These are phyloP conservation scores for Chalciporus sphaerocephalus DNA, from an alignment of 768 basidiomycete genomes.

Conservation along the genomic window DNA sequence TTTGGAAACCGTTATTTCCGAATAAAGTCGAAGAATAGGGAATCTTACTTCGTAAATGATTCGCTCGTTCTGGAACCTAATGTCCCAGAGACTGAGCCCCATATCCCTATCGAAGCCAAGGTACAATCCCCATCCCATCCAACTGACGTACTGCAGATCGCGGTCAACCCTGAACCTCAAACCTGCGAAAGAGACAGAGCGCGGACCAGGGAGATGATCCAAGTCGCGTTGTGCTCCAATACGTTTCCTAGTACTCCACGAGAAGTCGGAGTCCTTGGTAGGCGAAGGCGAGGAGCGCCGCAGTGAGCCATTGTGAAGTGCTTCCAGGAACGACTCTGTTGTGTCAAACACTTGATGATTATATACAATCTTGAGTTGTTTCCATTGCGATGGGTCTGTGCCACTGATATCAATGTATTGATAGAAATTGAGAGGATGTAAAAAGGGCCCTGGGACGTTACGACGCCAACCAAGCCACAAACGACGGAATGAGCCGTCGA, in stretches of 20 bases:
- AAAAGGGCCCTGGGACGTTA: constrained; percentile 46
- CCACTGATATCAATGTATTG: constrained; percentile 55
- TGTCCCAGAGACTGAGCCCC: constrained; percentile 59
- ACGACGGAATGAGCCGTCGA: constrained; percentile 57
- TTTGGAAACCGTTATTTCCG: constrained; percentile 14
- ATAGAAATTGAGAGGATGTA: constrained; percentile 55
- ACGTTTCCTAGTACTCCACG: constrained; percentile 47
- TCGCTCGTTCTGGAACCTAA: constrained; percentile 52
- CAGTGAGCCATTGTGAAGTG: constrained; percentile 51
- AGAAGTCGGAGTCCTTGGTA: constrained; percentile 29
- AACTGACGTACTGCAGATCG: constrained; percentile 51
- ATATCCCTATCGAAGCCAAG: constrained; percentile 64
- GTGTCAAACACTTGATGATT: constrained; percentile 54
- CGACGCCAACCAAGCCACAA: constrained; percentile 49
- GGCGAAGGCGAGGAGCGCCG: constrained; percentile 34
- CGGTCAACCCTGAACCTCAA: constrained; percentile 53
- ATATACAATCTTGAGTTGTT: constrained; percentile 54
- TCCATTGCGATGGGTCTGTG: constrained; percentile 49
- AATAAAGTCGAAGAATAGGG: not conserved
- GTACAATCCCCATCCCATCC: constrained; percentile 65
- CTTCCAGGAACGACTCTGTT: constrained; percentile 46
- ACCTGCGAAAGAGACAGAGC: constrained; percentile 57
- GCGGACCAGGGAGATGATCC: constrained; percentile 62
- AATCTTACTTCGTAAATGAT: constrained; percentile 54
- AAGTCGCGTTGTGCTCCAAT: constrained; percentile 43